Conservation (phyloP, 805 yeast genomes). For the Ogataea corticis region DNA sequence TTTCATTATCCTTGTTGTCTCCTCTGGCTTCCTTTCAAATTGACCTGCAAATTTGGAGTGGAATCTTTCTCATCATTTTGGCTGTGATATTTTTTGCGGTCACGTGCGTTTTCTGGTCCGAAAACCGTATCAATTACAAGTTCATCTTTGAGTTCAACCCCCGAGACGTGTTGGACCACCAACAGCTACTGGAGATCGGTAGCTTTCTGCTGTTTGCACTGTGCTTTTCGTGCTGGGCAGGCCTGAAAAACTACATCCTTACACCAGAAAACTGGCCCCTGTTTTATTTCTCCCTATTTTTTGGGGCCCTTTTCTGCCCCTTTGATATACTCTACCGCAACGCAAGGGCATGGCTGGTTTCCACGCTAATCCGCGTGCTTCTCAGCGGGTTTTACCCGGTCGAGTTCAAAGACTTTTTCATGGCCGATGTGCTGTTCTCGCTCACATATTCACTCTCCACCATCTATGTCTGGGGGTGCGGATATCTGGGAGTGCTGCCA, state of each 20-base stretch:
- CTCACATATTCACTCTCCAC: constrained; percentile 85
- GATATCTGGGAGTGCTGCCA: constrained; percentile 78
- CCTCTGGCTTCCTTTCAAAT: constrained; percentile 21
- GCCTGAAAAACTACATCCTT: constrained; percentile 62
- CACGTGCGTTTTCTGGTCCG: constrained; percentile 70
- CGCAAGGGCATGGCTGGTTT: constrained; percentile 73
- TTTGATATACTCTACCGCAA: constrained; percentile 51
- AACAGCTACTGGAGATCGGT: constrained; percentile 66
- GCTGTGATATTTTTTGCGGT: constrained; percentile 62
- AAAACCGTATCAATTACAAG: constrained; percentile 76
- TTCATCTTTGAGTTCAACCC: constrained; percentile 87
- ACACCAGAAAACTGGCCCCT: constrained; percentile 78
- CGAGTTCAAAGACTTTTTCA: constrained; percentile 87
- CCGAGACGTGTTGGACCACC: constrained; percentile 59
- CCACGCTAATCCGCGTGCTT: constrained; percentile 69
- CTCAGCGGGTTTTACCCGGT: constrained; percentile 89
- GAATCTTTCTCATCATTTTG: constrained; percentile 66
- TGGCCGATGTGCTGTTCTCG: constrained; percentile 88
- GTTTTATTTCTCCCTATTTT: constrained; percentile 57
- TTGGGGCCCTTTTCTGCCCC: constrained; percentile 62
- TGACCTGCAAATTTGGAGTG: constrained; percentile 83
- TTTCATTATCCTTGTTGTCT: background rate
- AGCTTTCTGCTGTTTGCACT: constrained; percentile 55
- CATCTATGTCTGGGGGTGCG: constrained; percentile 77
- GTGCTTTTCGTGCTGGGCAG: constrained; percentile 67